phyloP scores from a whole-genome alignment of 257 asterid genomes.

The Handroanthus guayacan region DNA sequence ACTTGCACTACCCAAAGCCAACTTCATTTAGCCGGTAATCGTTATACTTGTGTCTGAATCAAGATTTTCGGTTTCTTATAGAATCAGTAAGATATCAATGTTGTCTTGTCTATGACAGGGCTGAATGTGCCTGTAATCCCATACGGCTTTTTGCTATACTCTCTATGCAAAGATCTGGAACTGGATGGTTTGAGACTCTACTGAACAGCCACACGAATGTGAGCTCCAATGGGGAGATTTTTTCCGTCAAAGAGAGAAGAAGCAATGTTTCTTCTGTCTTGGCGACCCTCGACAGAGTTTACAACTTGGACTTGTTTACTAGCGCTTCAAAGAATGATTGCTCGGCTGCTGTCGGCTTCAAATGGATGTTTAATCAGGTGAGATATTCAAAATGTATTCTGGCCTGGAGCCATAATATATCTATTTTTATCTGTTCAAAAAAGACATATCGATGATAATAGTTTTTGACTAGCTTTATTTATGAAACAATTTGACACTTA shows the following conservation, averaged over 20 bases:
- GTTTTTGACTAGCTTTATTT: too few species aligned
- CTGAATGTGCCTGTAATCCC: slow-evolving; percentile 85
- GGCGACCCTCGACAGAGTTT: slow-evolving; percentile 70
- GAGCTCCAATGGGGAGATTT: slow-evolving; percentile 95
- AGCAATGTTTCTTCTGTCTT: slow-evolving; percentile 65
- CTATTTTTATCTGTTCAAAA: too few species aligned
- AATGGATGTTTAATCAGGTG: slow-evolving; percentile 99
- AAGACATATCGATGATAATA: too few species aligned
- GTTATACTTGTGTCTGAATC: background rate
- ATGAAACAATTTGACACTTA: too few species aligned
- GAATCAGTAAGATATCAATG: background rate
- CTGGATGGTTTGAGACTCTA: slow-evolving; percentile 97
- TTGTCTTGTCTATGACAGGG: slow-evolving; percentile 50
- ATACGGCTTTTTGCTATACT: slow-evolving; percentile 78
- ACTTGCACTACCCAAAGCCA: slow-evolving; percentile 83
- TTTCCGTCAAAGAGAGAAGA: slow-evolving; percentile 72
- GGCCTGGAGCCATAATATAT: background rate
- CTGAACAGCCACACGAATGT: slow-evolving; percentile 84
- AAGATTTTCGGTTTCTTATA: background rate
- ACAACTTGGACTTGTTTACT: slow-evolving; percentile 77
- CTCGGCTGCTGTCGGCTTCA: slow-evolving; percentile 91
- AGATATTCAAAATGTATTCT: background rate
- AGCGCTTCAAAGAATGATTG: slow-evolving; percentile 95
- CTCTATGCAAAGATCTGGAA: slow-evolving; percentile 98
- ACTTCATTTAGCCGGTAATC: slow-evolving; percentile 70